Percentiles rank a stretch among this genome's conserved stretches.
Evolutionary conservation across 2,329 filamentous ascomycete species (phyloP).

Genomic region (Xylaria sp.): DNA sequence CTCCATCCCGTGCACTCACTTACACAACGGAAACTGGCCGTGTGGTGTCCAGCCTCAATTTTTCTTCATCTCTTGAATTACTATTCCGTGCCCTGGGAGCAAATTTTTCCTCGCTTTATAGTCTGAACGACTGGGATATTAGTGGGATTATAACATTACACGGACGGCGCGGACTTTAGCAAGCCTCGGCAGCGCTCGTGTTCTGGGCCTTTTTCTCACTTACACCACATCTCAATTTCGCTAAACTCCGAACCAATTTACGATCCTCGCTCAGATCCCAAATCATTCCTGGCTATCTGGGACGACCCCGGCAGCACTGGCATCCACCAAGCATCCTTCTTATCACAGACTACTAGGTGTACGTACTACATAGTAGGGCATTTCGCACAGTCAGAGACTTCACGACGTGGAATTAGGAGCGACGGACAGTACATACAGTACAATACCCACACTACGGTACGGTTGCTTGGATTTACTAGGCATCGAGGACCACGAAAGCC

Average conservation of each 20-base stretch:
- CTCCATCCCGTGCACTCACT: neutral
- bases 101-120: constrained; percentile 37
- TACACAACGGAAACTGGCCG: neutral
- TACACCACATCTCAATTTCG: constrained; percentile 40
- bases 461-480: neutral
- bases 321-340: constrained; percentile 21
- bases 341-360: neutral
- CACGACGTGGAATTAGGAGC: neutral
- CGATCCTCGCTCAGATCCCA: constrained; percentile 30
- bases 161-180: constrained; percentile 36
- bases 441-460: neutral
- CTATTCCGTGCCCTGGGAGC: constrained; percentile 19
- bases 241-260: constrained; percentile 41
- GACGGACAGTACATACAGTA: neutral
- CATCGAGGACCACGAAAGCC: neutral
- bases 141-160: constrained; percentile 28
- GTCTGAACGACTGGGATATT: constrained; percentile 33
- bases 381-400: constrained; percentile 23
- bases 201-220: constrained; percentile 15
- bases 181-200: constrained; percentile 31
- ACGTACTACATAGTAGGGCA: neutral
- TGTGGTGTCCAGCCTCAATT: neutral
- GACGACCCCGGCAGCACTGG: constrained; percentile 27
- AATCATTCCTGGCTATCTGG: constrained; percentile 22
- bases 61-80: neutral